Evolutionary conservation across 2,329 filamentous ascomycete species (phyloP), one percentile per base, ranked within the genome.

Genomic region (Penicillium sp.): DNA sequence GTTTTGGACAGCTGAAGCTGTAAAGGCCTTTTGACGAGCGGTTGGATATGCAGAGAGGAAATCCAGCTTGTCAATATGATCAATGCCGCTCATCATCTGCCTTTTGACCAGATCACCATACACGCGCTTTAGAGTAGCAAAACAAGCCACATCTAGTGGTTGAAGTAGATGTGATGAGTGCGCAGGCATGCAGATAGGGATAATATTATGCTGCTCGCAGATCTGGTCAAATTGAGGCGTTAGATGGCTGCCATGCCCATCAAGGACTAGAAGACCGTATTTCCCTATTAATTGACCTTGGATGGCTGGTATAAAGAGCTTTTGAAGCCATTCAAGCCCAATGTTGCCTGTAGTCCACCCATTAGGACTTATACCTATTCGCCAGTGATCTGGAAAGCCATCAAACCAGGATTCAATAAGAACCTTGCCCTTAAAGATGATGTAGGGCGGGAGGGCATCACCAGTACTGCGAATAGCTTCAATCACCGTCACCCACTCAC

Each of bases 131-230:
- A 53, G 25, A 14, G 34, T 18, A 12, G 35, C 14, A 41, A 53
- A 53, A 16, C 50, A 22, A 3, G 3, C 33, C 14, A 53, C 27
- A 49, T 53, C 41, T 10, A 49, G 41, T 18, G 46, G 50, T 14
- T 53, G 33, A 16, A 49, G 18, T 29, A 35, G 33, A 16, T 35
- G n/a, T 8, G 33, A 35, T 16, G 16, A 35, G 18, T 35, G n/a
- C 34, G 16, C 34, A 2, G 34, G 34, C n/a, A 36, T 36, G 19
- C 7, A 36, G 4, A 18, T 36, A 11, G 2, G 34, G 1, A 36
- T 36, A 16, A 18, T 16, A 16, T 36, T 16, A 11, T 36, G 16
- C 11, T 36, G 1, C 14, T 8, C 14, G 34, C 14, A 36, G 2
- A 36, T 10, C 12, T 11, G 11, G 9, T 30, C 9, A 11, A 30